These are phyloP conservation scores for Umbelopsis sp. DNA, from an alignment of 371 early-diverging fungal genomes.

Conservation along the genomic window DNA sequence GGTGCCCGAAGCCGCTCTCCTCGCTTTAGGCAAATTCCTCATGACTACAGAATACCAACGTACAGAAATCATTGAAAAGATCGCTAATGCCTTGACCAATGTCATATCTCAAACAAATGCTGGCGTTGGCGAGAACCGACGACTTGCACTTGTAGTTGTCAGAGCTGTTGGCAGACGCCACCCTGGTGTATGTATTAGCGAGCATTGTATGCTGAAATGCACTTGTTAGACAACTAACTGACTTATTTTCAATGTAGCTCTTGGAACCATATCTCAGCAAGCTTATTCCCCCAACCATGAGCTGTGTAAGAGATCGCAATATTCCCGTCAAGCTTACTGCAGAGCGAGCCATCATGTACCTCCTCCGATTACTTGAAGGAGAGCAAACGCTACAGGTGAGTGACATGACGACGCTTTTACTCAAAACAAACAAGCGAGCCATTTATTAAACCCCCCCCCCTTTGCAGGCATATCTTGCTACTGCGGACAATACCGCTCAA, in stretches of 20 bases:
- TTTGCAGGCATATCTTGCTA: constrained; percentile 44
- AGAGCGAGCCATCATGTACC: constrained; percentile 75
- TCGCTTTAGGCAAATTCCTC: constrained; percentile 56
- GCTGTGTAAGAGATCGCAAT: constrained; percentile 74
- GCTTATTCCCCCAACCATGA: constrained; percentile 71
- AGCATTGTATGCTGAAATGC: neutral
- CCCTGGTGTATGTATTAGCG: constrained; percentile 34
- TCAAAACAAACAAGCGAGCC: neutral
- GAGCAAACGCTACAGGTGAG: constrained; percentile 32
- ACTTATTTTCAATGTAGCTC: constrained; percentile 19
- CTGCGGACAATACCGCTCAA: constrained; percentile 50
- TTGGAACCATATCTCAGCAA: constrained; percentile 49
- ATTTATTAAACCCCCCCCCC: neutral
- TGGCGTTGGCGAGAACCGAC: constrained; percentile 44
- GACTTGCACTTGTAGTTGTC: constrained; percentile 43
- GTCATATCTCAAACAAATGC: constrained; percentile 32
- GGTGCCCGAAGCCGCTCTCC: constrained; percentile 58
- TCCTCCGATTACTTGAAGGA: constrained; percentile 61
- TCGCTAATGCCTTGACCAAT: constrained; percentile 39
- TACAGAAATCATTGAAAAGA: constrained; percentile 33
- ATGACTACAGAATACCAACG: constrained; percentile 44
- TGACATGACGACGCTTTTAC: too few relatives aligned
- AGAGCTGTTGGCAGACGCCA: constrained; percentile 47
- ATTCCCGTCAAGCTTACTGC: constrained; percentile 84
- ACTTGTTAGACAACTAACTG: neutral